These are phyloP conservation scores for Aureobasidium vineae DNA, from an alignment of 2,329 filamentous ascomycete species.

Conservation along the genomic window DNA sequence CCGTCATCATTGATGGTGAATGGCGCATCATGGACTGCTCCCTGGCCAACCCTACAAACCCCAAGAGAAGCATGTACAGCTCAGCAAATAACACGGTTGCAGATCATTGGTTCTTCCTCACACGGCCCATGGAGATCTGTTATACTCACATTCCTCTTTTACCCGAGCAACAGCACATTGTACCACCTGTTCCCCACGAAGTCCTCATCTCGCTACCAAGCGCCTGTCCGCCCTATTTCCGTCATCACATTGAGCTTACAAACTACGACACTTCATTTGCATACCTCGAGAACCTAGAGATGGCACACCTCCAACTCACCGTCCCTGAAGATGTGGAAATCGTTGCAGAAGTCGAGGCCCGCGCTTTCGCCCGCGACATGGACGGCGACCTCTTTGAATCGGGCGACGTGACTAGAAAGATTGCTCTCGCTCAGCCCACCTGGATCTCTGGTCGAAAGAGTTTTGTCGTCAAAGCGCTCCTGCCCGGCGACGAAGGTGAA, in stretches of 20 bases:
- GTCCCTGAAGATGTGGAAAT: constrained; percentile 90
- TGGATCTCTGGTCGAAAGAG: constrained; percentile 86
- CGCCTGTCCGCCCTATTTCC: constrained; percentile 85
- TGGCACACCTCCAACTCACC: constrained; percentile 83
- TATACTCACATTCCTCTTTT: constrained; percentile 93
- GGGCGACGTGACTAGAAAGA: constrained; percentile 80
- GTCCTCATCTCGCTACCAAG: constrained; percentile 82
- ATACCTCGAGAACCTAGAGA: constrained; percentile 86
- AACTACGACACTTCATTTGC: constrained; percentile 88
- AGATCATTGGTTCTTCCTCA: constrained; percentile 92
- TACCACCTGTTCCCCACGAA: constrained; percentile 81
- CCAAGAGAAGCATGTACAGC: constrained; percentile 73
- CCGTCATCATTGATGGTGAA: constrained; percentile 85
- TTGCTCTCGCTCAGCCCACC: constrained; percentile 84
- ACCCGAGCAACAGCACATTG: constrained; percentile 87
- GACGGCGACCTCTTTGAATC: constrained; percentile 95
- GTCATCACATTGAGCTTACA: constrained; percentile 71
- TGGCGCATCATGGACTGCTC: constrained; percentile 98
- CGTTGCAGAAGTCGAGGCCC: constrained; percentile 85
- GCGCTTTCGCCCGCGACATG: constrained; percentile 72
- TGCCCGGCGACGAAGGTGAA: constrained; percentile 88
- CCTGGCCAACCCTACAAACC: constrained; percentile 86
- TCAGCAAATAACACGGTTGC: constrained; percentile 66
- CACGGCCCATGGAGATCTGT: constrained; percentile 82
- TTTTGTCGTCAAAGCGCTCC: constrained; percentile 87